Conservation (phyloP, 345 rosid genomes). For the Conringia planisiliqua region DNA sequence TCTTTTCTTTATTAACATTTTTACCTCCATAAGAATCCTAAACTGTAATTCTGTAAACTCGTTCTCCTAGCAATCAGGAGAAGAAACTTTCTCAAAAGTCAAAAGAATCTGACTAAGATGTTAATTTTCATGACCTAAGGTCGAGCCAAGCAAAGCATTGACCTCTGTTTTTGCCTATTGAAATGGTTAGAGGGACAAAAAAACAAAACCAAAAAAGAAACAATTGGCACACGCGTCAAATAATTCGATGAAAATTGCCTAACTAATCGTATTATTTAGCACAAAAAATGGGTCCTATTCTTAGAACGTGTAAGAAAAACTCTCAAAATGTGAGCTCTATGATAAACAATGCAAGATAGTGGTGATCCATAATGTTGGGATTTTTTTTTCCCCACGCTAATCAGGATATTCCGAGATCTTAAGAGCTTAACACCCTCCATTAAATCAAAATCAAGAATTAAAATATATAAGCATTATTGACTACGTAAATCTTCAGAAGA, state of each 20-base stretch:
- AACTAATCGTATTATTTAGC: constrained; percentile 8
- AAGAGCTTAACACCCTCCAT: constrained; percentile 15
- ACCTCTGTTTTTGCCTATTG: constrained; percentile 31
- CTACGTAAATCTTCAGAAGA: constrained; percentile 16
- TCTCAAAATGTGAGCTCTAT: not conserved
- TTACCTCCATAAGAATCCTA: constrained; percentile 8
- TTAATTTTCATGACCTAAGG: not conserved
- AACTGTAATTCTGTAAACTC: not conserved
- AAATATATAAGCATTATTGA: not conserved
- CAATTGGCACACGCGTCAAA: constrained; percentile 19
- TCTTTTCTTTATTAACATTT: not conserved
- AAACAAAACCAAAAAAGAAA: not conserved
- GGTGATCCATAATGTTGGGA: constrained; percentile 32
- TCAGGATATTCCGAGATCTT: constrained; percentile 26
- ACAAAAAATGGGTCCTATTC: constrained; percentile 9
- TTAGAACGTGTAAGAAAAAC: constrained; percentile 26
- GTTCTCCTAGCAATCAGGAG: constrained; percentile 2
- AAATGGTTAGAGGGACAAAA: constrained; percentile 18
- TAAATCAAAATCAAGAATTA: not conserved
- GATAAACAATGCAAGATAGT: constrained; percentile 26
- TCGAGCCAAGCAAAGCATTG: constrained; percentile 10
- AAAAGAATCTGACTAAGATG: constrained; percentile 24
- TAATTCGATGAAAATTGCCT: not conserved
- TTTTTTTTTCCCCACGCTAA: not conserved
- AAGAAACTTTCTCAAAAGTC: constrained; percentile 15